Evolutionary conservation across 805 yeast species (phyloP).

Genomic region (Kuraishia borneana): DNA sequence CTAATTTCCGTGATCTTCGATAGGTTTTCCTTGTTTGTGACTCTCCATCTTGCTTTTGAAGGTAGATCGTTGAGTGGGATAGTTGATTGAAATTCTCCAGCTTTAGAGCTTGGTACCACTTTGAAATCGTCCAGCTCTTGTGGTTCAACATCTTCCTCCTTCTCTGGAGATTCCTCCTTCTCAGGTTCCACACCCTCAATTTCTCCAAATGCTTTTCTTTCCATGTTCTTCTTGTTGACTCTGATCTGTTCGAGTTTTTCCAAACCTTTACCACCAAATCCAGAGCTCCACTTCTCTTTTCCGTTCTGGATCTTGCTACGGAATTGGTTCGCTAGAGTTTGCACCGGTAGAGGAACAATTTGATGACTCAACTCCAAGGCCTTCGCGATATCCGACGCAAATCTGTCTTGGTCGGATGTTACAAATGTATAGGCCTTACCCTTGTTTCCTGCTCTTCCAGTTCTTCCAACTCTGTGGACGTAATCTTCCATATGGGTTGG

Average conservation of each 20-base stretch:
- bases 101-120: constrained; percentile 32
- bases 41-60: constrained; percentile 67
- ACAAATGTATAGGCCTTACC: constrained; percentile 73
- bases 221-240: constrained; percentile 35
- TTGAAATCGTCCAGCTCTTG: constrained; percentile 22
- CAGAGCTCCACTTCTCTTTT: constrained; percentile 49
- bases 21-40: constrained; percentile 55
- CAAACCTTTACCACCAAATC: constrained; percentile 91
- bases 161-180: constrained; percentile 15
- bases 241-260: constrained; percentile 62
- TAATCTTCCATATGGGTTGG: constrained; percentile 92
- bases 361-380: constrained; percentile 51
- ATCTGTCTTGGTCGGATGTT: constrained; percentile 45
- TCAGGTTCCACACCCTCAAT: constrained; percentile 16
- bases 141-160: constrained; percentile 8
- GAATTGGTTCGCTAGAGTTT: constrained; percentile 41
- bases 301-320: constrained; percentile 55
- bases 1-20: constrained; percentile 59
- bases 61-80: constrained; percentile 81
- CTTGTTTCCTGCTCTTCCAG: constrained; percentile 79
- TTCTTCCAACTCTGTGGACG: constrained; percentile 91
- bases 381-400: constrained; percentile 57
- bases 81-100: constrained; percentile 52
- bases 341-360: constrained; percentile 40
- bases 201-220: constrained; percentile 37